Evolutionary conservation across 2,329 filamentous ascomycete species (phyloP).

Genomic region (Verticillium isaacii): DNA sequence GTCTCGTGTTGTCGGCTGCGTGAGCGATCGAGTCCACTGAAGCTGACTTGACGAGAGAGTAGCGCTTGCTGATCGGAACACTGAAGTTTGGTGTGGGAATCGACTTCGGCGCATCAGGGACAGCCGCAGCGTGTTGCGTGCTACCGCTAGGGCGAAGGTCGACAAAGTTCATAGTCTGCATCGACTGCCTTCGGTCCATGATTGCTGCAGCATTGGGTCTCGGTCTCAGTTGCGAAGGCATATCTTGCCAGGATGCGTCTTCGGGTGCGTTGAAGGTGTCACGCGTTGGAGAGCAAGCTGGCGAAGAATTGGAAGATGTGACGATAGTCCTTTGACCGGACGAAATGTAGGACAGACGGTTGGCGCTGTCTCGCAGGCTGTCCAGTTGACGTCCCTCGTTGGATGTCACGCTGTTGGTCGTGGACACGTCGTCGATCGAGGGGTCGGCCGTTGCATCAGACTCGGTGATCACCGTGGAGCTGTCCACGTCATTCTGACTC

Average conservation of each 20-base stretch:
- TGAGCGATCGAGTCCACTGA: conserved; percentile 11
- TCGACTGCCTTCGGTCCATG: conserved; percentile 44
- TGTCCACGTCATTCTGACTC: conserved; percentile 19
- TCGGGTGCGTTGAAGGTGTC: conserved; percentile 37
- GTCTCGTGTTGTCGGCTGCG: conserved; percentile 14
- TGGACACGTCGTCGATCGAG: conserved; percentile 49
- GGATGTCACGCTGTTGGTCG: conserved; percentile 52
- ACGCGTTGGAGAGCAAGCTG: conserved; percentile 49
- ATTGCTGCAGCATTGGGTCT: conserved; percentile 51
- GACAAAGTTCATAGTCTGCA: conserved; percentile 40
- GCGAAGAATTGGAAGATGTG: conserved; percentile 55
- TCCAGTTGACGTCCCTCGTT: conserved; percentile 57
- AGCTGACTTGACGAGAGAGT: conserved; percentile 32
- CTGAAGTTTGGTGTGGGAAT: conserved; percentile 47
- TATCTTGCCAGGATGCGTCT: conserved; percentile 6
- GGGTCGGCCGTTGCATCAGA: conserved; percentile 30
- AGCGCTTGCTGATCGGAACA: conserved; percentile 42
- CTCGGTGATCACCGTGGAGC: conserved; percentile 12
- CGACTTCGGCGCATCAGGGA: conserved; percentile 6
- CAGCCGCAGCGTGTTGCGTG: conserved; percentile 1
- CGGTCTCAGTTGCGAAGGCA: conserved; percentile 25
- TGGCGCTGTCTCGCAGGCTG: conserved; percentile 48
- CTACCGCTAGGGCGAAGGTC: conserved; percentile 24
- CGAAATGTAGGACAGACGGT: conserved; percentile 56
- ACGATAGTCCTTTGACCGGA: conserved; percentile 56